Evolutionary conservation across 2,329 filamentous ascomycete species (phyloP), one percentile per base, ranked within the genome.

Genomic region (Pseudocercospora ulei): DNA sequence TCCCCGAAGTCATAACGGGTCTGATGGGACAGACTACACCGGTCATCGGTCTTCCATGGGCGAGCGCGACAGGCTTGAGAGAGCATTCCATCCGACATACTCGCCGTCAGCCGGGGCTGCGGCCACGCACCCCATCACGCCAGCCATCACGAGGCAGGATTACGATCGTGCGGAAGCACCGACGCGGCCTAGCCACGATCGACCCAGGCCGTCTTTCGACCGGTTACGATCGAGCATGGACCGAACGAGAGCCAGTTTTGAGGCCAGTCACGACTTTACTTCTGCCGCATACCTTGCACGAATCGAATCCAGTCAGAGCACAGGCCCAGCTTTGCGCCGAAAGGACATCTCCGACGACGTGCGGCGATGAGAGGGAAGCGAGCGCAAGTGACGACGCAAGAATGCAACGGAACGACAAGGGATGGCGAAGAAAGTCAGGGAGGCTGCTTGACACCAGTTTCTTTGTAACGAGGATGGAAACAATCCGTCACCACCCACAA

Each of bases 11-110:
- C 84, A 93, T 58, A 92, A 88, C 53, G 85, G 86, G 44, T 95
- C 87, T 64, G 87, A 94, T 62, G 88, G 85, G 45, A 95, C 90
- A 34, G 87, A 92, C 54, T 92, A 86, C 61, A 92, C 85, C 13
- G 68, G 62, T 33, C 64, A 65, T 22, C 30, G 30, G 6, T 33
- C 30, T 19, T 33, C 31, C 59, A 61, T 23, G 66, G 63, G 24
- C 19, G 44, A 45, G 53, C 63, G 18, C 55, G 30, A 33, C 13
- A 17, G 51, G 42, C 49, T 61, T 19, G 58, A 61, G 19, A 52
- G 55, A 34, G 64, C 66, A 25, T 65, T 62, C 44, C 64, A 57
- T 19, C 54, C 55, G 17, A 47, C 54, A n/a, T 48, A 45, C 37
- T 39, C 36, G 30, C 36, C 33, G 12, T 33, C 41, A 16, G 38